Base-by-base conservation (phyloP, 2,329 filamentous ascomycete species). In the Cryphonectria carpinicola region DNA sequence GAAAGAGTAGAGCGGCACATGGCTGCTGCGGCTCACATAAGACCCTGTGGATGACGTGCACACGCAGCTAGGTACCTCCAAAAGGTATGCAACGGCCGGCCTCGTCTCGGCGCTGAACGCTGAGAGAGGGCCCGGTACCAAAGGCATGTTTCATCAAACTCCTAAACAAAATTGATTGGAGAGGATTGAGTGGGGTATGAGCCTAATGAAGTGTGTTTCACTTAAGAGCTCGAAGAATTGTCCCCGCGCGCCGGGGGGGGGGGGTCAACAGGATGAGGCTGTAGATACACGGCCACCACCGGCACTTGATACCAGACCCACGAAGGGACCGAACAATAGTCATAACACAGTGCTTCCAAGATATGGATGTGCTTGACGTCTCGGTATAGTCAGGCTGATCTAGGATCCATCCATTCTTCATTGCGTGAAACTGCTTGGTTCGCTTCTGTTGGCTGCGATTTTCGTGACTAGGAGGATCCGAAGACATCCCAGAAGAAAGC, bases 1-100 rank as follows among this genome's bases (percentile, higher is more conserved):
- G 4, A 19, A 28, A 32, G 13, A 58, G n/a, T 32, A 28, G 54
- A 19, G 28, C 17, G 6, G 25, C 13, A 58, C 54, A 28, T 58
- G 54, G 32, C 54, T 58, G 54, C 28, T 58, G 54, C 28, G 14
- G 54, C 54, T 58, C 54, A 58, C 54, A 32, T 58, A 35, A 35
- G 19, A 56, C 0, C 52, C n/a, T 10, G 17, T 46, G 17, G 43
- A 49, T 49, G 46, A n/a, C 46, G 22, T 22, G 6, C 19, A n/a
- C 46, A 22, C 46, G n/a, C 22, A 49, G 46, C 46, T 49, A 49
- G 46, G 46, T 49, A n/a, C 46, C 22, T 49, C 6, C 22, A 25
- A 14, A 54, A 25, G 7, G 22, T 25, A 56, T 56, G 5, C n/a
- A 56, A 56, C 52, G 52, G 14, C 52, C 54, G 28, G 54, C 54